A percentile compares a stretch with the other conserved stretches of the same genome.
Evolutionary conservation across 1,284 basidiomycete species (phyloP).

Genomic region (Papiliotrema terrestris): DNA sequence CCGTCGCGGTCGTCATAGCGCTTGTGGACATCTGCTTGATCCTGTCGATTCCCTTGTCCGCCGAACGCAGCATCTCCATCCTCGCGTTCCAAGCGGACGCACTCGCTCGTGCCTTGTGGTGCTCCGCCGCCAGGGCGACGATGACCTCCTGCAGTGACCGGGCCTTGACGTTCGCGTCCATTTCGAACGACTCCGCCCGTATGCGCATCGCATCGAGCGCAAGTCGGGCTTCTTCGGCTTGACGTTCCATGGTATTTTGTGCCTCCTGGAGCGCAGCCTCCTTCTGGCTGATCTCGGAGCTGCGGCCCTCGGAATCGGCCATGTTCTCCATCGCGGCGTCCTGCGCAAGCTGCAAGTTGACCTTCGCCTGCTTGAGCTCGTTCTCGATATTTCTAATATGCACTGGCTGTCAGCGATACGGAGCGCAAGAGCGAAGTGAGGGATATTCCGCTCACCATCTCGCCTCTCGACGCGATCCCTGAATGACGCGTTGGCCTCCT

Average conservation of each 20-base stretch:
- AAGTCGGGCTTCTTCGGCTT: no score
- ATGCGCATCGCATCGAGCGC: no score
- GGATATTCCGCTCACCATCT: constrained; percentile 9
- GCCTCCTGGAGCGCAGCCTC: no score
- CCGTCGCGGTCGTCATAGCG: background rate
- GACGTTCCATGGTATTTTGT: no score
- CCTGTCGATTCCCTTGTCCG: background rate
- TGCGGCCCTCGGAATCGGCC: no score
- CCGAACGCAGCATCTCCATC: background rate
- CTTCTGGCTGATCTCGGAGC: no score
- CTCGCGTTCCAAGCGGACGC: background rate
- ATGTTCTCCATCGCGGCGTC: constrained; percentile 16
- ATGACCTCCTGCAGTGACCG: constrained; percentile 1
- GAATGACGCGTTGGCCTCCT: constrained; percentile 1
- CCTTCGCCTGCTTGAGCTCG: constrained; percentile 15
- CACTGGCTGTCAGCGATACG: constrained; percentile 3
- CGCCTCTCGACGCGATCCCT: background rate
- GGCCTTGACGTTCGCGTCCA: background rate
- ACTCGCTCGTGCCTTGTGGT: background rate
- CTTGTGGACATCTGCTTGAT: background rate
- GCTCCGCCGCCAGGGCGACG: background rate
- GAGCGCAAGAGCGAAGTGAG: no score
- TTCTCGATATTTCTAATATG: constrained; percentile 12
- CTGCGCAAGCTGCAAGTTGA: constrained; percentile 15
- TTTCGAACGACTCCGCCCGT: no score